Conservation (phyloP, 495 filamentous ascomycete genomes). For the Aspergillus sclerotioniger region DNA sequence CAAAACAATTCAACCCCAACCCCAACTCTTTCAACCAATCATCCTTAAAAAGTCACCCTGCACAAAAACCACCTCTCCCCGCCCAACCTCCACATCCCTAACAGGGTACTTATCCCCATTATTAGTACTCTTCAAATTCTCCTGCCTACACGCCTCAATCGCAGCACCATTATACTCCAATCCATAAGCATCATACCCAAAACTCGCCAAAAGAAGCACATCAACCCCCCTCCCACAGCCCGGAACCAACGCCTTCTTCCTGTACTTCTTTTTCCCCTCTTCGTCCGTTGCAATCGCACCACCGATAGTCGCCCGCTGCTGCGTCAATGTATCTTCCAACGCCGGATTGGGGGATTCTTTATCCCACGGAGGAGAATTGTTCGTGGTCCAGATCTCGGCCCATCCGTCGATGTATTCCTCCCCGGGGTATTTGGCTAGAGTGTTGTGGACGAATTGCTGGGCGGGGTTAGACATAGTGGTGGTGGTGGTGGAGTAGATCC, state of each 20-base stretch:
- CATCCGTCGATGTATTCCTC: conserved; percentile 13
- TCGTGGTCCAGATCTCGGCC: conserved; percentile 12
- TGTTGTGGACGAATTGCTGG: background rate
- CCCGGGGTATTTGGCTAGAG: conserved; percentile 6
- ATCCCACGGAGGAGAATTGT: conserved; percentile 54
- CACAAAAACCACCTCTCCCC: conserved; percentile 53
- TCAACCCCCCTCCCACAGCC: conserved; percentile 71
- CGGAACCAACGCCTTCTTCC: conserved; percentile 51
- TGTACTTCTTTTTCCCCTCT: conserved; percentile 7
- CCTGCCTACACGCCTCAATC: conserved; percentile 31
- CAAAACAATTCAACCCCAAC: conserved; percentile 44
- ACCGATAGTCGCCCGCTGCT: conserved; percentile 40
- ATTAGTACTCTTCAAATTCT: conserved; percentile 36
- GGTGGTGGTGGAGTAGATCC: too few species aligned
- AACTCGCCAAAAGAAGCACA: conserved; percentile 56
- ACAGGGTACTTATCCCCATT: conserved; percentile 37
- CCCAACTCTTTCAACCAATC: conserved; percentile 47
- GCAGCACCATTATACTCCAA: conserved; percentile 58
- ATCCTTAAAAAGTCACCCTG: conserved; percentile 64
- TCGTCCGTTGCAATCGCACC: conserved; percentile 13
- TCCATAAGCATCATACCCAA: conserved; percentile 65
- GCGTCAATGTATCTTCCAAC: conserved; percentile 52
- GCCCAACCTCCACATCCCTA: conserved; percentile 31
- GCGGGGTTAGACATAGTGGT: too few species aligned
- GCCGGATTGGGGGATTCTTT: conserved; percentile 57